Percentiles rank a stretch among this genome's conserved stretches.
phyloP scores from a whole-genome alignment of 2,329 filamentous ascomycete genomes.

The Colletotrichum cereale region DNA sequence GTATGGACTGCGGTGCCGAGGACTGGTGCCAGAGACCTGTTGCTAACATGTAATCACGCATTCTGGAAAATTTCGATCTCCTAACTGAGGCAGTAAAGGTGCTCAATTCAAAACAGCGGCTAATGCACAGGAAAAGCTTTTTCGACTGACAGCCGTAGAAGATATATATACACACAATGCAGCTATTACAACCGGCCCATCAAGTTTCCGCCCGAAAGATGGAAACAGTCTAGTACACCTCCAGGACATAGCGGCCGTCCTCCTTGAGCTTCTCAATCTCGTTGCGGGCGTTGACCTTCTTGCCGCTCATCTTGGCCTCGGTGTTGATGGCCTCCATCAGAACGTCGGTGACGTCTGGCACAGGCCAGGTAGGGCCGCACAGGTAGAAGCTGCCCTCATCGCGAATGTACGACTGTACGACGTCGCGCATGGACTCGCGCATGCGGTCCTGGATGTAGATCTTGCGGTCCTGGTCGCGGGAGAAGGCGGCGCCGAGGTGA shows the following conservation, averaged over 20 bases:
- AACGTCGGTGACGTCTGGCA: constrained; percentile 95
- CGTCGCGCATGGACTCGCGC: constrained; percentile 86
- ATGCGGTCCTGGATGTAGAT: constrained; percentile 99
- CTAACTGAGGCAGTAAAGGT: background rate
- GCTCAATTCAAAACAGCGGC: background rate
- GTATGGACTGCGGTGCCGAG: no score
- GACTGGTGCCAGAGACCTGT: background rate
- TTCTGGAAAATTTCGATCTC: no score
- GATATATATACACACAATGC: constrained; percentile 13
- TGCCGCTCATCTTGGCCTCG: constrained; percentile 77
- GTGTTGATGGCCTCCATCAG: constrained; percentile 89
- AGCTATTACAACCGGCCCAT: background rate
- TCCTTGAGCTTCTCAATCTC: constrained; percentile 99
- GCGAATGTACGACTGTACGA: constrained; percentile 86
- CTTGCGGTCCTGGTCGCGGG: constrained; percentile 96
- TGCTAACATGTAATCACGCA: background rate
- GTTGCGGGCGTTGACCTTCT: constrained; percentile 87
- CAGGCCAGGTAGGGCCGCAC: constrained; percentile 97
- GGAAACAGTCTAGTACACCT: constrained; percentile 80
- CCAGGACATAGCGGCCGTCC: constrained; percentile 90
- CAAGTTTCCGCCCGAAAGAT: background rate
- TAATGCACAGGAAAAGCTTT: constrained; percentile 14
- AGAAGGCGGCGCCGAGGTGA: constrained; percentile 92
- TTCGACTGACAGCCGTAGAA: background rate
- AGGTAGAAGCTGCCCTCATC: constrained; percentile 96